phyloP scores from a whole-genome alignment of 768 basidiomycete species.

The Sarcodon sp. region DNA sequence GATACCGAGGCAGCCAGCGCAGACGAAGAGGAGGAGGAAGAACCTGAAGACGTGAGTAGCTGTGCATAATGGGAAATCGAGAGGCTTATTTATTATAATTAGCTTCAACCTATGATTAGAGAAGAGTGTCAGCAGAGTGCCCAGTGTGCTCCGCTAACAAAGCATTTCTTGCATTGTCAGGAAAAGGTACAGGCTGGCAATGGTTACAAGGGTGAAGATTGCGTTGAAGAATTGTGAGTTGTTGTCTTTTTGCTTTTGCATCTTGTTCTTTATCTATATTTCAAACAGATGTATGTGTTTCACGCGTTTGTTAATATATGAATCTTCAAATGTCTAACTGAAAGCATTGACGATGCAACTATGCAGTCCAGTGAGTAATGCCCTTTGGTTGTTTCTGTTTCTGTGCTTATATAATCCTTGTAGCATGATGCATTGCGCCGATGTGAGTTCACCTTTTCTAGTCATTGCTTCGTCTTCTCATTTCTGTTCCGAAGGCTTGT shows the following conservation, averaged over 20 bases:
- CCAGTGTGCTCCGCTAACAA: conserved; percentile 54
- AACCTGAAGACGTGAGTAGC: conserved; percentile 73
- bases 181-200: conserved; percentile 76
- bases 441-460: conserved; percentile 36
- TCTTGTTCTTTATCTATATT: conserved; percentile 13
- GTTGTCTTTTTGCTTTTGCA: neutral
- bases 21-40: conserved; percentile 38
- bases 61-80: neutral
- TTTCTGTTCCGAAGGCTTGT: conserved; percentile 21
- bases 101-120: conserved; percentile 61
- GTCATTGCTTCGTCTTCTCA: neutral
- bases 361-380: conserved; percentile 53
- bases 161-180: conserved; percentile 86
- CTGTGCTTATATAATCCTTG: conserved; percentile 4
- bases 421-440: conserved; percentile 90
- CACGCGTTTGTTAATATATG: neutral
- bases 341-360: conserved; percentile 3
- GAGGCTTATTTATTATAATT: neutral
- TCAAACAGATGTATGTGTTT: neutral
- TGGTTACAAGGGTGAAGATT: conserved; percentile 86
- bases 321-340: neutral
- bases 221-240: conserved; percentile 70
- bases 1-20: conserved; percentile 25
- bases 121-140: conserved; percentile 61
- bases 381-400: neutral